Evolutionary conservation across 2,329 filamentous ascomycete genomes (phyloP), one percentile per base, ranked within the genome.

Genomic region (Monilinia laxa): DNA sequence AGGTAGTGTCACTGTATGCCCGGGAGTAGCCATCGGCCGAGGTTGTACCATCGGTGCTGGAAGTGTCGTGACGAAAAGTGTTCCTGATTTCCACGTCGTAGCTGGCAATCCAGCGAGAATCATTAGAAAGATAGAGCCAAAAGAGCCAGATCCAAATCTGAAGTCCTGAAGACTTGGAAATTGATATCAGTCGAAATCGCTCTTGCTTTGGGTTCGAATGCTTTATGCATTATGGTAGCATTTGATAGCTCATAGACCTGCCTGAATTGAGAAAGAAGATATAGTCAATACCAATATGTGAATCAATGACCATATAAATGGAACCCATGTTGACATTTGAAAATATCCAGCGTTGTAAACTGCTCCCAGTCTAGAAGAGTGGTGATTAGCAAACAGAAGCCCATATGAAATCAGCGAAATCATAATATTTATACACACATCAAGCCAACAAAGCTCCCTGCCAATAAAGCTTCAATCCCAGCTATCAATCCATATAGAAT

Each of bases 11-110:
- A 85, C 82, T 28, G 85, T 96, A 23, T 79, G 93, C 54, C 87
- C 91, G 0, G 92, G 92, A 0, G 87, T 96, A 31, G 93, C 84
- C 0, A 89, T 96, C 70, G 92, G 93, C 0, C 82, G 84, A 65
- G 92, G 92, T 0, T 83, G 81, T 5, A 90, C 88, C 0, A 83
- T 96, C 68, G 93, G 91, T 0, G 92, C 93, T 1, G 91, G 90
- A 1, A 92, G 89, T 75, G 90, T 96, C 4, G 92, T 96, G 31
- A 95, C 91, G 2, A 95, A 89, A 79, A 82, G 89, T 76, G 84
- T 91, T n/a, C 83, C 86, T 5, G 82, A 84, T 10, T 87, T 85
- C 70, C 83, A 82, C 11, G 82, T 88, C 16, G 87, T 87, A 0
- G 88, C 81, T 23, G 89, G 89, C 0, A 91, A 90, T 71, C 89